Evolutionary conservation across 805 yeast species (phyloP).

Genomic region (baker's yeast (Saccharomyces cerevisiae)): DNA sequence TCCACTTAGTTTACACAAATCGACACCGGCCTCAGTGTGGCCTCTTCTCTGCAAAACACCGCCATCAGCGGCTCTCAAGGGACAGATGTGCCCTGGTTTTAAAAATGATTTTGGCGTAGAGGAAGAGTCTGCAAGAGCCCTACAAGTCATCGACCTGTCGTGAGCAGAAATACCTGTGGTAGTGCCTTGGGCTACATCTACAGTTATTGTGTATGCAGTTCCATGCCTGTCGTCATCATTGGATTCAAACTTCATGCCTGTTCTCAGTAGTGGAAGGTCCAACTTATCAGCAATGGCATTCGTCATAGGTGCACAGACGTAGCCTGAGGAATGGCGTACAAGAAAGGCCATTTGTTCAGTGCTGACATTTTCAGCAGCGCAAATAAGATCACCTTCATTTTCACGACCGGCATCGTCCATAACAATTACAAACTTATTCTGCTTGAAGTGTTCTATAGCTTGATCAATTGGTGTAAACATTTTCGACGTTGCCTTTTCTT

Average conservation of each 20-base stretch:
- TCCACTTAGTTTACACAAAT: conserved; percentile 68
- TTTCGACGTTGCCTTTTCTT: background rate
- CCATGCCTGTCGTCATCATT: conserved; percentile 74
- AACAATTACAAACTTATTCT: conserved; percentile 67
- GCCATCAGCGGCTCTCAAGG: conserved; percentile 84
- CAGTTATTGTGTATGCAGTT: conserved; percentile 92
- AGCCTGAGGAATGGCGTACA: conserved; percentile 82
- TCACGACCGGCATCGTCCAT: conserved; percentile 95
- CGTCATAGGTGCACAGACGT: conserved; percentile 84
- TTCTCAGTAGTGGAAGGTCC: conserved; percentile 66
- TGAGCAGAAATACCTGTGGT: conserved; percentile 95
- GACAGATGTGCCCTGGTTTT: conserved; percentile 92
- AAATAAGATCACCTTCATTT: conserved; percentile 93
- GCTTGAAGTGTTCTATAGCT: conserved; percentile 26
- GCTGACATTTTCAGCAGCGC: conserved; percentile 78
- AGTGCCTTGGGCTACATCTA: conserved; percentile 79
- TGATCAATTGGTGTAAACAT: conserved; percentile 23
- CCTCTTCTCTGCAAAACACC: conserved; percentile 78
- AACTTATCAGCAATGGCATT: conserved; percentile 70
- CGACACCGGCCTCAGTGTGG: conserved; percentile 96
- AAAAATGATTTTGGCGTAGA: conserved; percentile 59
- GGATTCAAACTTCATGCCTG: conserved; percentile 22
- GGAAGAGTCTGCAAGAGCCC: conserved; percentile 48
- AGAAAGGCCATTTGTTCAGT: conserved; percentile 88
- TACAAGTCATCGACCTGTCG: conserved; percentile 82